A percentile compares a stretch with the other conserved stretches of the same genome.
Conservation (phyloP, 805 yeast species). For the Nakazawaea anatomiae region DNA sequence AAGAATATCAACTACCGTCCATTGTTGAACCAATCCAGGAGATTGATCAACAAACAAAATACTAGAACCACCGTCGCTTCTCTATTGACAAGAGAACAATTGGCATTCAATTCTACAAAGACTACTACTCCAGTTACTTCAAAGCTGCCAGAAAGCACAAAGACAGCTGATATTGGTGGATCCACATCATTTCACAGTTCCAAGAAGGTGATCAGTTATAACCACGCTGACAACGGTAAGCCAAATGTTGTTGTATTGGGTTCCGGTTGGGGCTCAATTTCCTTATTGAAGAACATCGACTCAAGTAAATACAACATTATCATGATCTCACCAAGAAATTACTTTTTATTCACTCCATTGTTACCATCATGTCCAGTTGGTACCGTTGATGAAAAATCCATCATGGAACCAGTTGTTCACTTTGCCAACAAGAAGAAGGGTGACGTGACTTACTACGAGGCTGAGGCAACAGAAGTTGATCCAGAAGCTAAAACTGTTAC, state of each 20-base stretch:
- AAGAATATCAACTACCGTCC: constrained; percentile 1
- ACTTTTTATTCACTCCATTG: constrained; percentile 50
- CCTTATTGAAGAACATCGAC: constrained; percentile 46
- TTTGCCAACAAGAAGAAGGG: constrained; percentile 44
- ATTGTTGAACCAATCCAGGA: constrained; percentile 1
- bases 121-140: not conserved
- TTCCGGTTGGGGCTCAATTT: constrained; percentile 53
- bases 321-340: constrained; percentile 49
- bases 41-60: not conserved
- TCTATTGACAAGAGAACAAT: constrained; percentile 2
- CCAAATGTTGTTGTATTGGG: constrained; percentile 36
- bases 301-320: constrained; percentile 49
- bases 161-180: constrained; percentile 5
- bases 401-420: constrained; percentile 48
- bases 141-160: not conserved
- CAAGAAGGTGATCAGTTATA: constrained; percentile 7
- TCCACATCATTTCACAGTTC: constrained; percentile 9
- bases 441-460: constrained; percentile 49
- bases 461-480: constrained; percentile 49
- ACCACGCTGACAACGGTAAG: constrained; percentile 11
- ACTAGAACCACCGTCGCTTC: not conserved
- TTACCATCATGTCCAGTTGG: constrained; percentile 53
- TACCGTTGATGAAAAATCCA: constrained; percentile 45
- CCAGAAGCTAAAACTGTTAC: constrained; percentile 36
- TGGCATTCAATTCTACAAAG: not conserved